Percentiles rank a stretch among this genome's conserved stretches.
phyloP scores from a whole-genome alignment of 1,139 yeast genomes.

The Geotrichum carabidarum region DNA sequence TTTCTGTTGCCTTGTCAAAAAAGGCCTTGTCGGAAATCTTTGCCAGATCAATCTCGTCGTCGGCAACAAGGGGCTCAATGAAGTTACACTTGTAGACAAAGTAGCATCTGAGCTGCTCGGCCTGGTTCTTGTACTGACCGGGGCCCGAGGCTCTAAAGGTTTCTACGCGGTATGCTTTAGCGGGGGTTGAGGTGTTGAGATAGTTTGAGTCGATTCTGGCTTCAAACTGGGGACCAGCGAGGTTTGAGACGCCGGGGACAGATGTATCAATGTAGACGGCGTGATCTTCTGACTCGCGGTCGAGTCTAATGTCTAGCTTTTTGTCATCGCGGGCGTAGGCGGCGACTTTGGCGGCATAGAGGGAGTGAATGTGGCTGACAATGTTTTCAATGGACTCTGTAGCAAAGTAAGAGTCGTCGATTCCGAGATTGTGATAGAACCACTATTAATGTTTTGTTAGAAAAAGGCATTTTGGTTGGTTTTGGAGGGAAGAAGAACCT shows the following conservation, averaged over 20 bases:
- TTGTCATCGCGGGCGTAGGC: constrained; percentile 63
- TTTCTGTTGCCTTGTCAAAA: constrained; percentile 68
- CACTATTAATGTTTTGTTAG: constrained; percentile 41
- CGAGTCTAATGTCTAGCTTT: constrained; percentile 62
- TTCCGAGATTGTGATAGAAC: constrained; percentile 85
- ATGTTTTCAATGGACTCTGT: constrained; percentile 76
- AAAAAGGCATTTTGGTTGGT: neutral
- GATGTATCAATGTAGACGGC: constrained; percentile 87
- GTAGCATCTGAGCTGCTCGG: constrained; percentile 66
- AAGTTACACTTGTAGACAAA: constrained; percentile 81
- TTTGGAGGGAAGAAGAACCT: constrained; percentile 18
- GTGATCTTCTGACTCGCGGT: constrained; percentile 73
- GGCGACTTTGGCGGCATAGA: constrained; percentile 89
- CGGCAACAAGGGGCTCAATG: constrained; percentile 36
- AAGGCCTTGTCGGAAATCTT: constrained; percentile 77
- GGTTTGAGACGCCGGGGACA: constrained; percentile 39
- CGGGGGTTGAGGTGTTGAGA: constrained; percentile 54
- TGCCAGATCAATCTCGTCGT: constrained; percentile 50
- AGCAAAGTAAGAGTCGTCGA: constrained; percentile 86
- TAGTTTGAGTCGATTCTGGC: constrained; percentile 74
- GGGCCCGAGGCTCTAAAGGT: constrained; percentile 69
- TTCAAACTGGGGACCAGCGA: constrained; percentile 40
- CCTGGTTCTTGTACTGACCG: constrained; percentile 33
- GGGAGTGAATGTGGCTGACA: constrained; percentile 74
- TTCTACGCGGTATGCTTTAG: constrained; percentile 65